phyloP scores from a whole-genome alignment of 2,329 filamentous ascomycete genomes.

The Chaetomium olivaceum region DNA sequence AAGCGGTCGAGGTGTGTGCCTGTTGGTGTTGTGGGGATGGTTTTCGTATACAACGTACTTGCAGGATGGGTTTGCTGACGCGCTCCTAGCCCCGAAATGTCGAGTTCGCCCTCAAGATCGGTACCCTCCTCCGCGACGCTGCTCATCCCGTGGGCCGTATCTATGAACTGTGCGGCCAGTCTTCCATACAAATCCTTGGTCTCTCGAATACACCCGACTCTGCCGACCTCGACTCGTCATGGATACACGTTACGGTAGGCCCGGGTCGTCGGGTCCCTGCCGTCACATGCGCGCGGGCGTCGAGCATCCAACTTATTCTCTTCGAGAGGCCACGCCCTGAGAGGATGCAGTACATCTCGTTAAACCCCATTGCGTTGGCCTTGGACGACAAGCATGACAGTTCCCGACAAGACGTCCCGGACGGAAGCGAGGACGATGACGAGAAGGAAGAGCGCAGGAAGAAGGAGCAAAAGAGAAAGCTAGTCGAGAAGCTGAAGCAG shows the following conservation, averaged over 20 bases:
- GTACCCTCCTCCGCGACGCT: conserved; percentile 79
- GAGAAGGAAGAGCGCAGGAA: conserved; percentile 61
- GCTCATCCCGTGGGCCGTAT: conserved; percentile 78
- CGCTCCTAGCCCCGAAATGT: conserved; percentile 67
- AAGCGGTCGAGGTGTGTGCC: conserved; percentile 78
- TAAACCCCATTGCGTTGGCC: conserved; percentile 84
- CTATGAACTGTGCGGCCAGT: conserved; percentile 79
- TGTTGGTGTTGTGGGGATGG: neutral
- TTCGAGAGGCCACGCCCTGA: conserved; percentile 84
- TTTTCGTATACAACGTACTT: neutral
- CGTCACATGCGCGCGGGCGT: conserved; percentile 69
- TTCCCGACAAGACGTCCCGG: conserved; percentile 40
- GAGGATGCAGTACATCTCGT: conserved; percentile 94
- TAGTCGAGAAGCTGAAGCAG: conserved; percentile 83
- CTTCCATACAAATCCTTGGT: conserved; percentile 82
- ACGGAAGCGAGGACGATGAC: conserved; percentile 69
- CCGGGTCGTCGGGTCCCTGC: conserved; percentile 60
- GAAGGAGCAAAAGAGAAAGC: conserved; percentile 61
- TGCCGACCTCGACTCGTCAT: conserved; percentile 64
- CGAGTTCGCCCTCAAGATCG: conserved; percentile 81
- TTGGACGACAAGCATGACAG: conserved; percentile 67
- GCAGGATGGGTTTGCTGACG: conserved; percentile 34
- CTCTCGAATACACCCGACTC: conserved; percentile 66
- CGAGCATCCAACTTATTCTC: conserved; percentile 82
- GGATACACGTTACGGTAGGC: conserved; percentile 63